Evolutionary conservation across 2,329 filamentous ascomycete genomes (phyloP).

Genomic region (Shiraia bambusicola): DNA sequence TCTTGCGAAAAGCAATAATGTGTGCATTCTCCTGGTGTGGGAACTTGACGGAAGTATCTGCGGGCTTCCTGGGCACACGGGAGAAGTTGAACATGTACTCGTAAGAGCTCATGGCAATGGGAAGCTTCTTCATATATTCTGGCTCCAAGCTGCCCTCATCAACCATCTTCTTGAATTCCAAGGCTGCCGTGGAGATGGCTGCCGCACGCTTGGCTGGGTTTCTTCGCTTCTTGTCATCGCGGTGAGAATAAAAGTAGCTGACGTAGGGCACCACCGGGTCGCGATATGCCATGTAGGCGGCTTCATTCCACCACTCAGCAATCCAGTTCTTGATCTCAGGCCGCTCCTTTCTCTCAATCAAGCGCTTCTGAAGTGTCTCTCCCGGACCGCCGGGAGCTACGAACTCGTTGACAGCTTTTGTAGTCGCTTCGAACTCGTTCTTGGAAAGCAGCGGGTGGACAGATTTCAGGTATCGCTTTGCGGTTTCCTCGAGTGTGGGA

Average conservation of each 20-base stretch:
- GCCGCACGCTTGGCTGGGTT: conserved; percentile 92
- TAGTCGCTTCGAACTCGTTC: conserved; percentile 69
- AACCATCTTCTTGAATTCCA: conserved; percentile 95
- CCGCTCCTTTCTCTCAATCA: conserved; percentile 76
- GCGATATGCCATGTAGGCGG: conserved; percentile 87
- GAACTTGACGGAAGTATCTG: conserved; percentile 84
- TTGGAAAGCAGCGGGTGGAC: conserved; percentile 72
- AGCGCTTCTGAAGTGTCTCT: conserved; percentile 80
- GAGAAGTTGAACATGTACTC: conserved; percentile 98
- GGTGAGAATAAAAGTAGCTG: conserved; percentile 98
- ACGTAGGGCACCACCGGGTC: conserved; percentile 97
- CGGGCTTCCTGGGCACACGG: conserved; percentile 78
- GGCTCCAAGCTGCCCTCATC: conserved; percentile 82
- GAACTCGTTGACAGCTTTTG: conserved; percentile 85
- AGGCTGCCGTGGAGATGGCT: conserved; percentile 77
- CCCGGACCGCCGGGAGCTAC: conserved; percentile 83
- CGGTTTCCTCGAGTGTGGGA: conserved; percentile 79
- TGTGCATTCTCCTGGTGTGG: conserved; percentile 74
- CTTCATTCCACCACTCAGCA: conserved; percentile 97
- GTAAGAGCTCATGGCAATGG: conserved; percentile 98
- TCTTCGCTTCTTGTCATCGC: conserved; percentile 84
- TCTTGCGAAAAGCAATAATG: conserved; percentile 88
- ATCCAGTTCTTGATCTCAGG: conserved; percentile 90
- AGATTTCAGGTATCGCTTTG: conserved; percentile 76
- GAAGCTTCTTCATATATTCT: conserved; percentile 97